Conservation (phyloP, 768 basidiomycete genomes). For the Leccinum longicurvipes region DNA sequence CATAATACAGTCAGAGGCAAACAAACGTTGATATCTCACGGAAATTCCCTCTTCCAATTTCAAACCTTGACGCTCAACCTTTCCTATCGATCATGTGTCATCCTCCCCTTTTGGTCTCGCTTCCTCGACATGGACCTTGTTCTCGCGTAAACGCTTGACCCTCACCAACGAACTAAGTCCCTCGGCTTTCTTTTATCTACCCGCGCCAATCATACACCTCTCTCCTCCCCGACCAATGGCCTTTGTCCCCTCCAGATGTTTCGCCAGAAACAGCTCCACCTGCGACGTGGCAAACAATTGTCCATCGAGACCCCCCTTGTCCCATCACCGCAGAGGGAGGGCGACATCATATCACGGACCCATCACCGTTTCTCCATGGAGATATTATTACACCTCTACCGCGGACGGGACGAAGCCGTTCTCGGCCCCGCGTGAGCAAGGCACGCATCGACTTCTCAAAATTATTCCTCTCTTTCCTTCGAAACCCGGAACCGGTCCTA, state of each 20-base stretch:
- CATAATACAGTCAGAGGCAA: neutral
- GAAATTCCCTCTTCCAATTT: slow-evolving; percentile 21
- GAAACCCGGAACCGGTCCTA: neutral
- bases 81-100: slow-evolving; percentile 10
- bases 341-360: neutral
- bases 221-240: slow-evolving; percentile 2
- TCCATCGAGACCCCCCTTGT: neutral
- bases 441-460: no score
- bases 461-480: neutral
- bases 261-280: slow-evolving; percentile 10
- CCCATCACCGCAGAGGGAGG: neutral
- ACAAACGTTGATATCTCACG: slow-evolving; percentile 11
- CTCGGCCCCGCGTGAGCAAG: slow-evolving; percentile 5
- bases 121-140: slow-evolving; percentile 26
- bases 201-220: neutral
- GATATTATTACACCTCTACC: neutral
- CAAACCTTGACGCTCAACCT: slow-evolving; percentile 12
- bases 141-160: slow-evolving; percentile 5
- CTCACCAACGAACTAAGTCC: neutral
- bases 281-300: slow-evolving; percentile 6
- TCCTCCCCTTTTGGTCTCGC: slow-evolving; percentile 9
- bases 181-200: slow-evolving; percentile 1
- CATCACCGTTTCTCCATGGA: slow-evolving; percentile 8
- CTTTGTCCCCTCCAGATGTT: slow-evolving; percentile 2
- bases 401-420: neutral